Evolutionary conservation across 306 rosid genomes (phyloP), one percentile per base, ranked within the genome.

Genomic region (Trifolium pratense): DNA sequence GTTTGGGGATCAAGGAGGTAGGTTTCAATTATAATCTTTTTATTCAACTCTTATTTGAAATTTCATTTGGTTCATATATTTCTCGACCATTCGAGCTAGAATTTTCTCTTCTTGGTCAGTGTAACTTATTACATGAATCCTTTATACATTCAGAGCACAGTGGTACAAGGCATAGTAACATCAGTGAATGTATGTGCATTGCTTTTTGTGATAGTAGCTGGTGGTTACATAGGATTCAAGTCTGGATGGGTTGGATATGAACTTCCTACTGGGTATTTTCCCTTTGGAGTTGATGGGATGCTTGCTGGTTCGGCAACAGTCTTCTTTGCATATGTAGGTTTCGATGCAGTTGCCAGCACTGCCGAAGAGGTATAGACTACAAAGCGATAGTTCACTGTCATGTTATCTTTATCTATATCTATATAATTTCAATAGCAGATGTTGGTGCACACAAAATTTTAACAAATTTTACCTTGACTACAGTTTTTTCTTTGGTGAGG

Each of bases 301-400:
- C 97, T 94, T 79, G 86, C 99, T 55, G 96, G 99, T 75, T 91
- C 97, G 71, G 97, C 99, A 39, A 94, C 99, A 0, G 97, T 94
- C 59, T 94, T 94, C 83, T 94, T 94, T 78, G 95, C 99, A 6
- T 94, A 86, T 73, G 84, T 94, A 37, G 99, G 99, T 79, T 94
- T 94, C 78, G 99, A 94, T 86, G 79, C 90, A 34, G 89, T 94
- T 84, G 92, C 96, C 15, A 88, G 97, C 81, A 88, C 97, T 18
- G 97, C 99, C 53, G 99, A 94, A 83, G 97, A 94, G 96, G 98
- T 91, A 81, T 58, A 26, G 39, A 53, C 6, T 18, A 52, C 14
- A 52, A 12, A 18, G 59, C 3, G 59, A 18, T 52, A 59, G 12
- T 29, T 18, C 40, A 29, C 17, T 57, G 37, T 12, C 37, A 25